phyloP scores from a whole-genome alignment of 176 grass and related monocot species.

The Raddia distichophylla region DNA sequence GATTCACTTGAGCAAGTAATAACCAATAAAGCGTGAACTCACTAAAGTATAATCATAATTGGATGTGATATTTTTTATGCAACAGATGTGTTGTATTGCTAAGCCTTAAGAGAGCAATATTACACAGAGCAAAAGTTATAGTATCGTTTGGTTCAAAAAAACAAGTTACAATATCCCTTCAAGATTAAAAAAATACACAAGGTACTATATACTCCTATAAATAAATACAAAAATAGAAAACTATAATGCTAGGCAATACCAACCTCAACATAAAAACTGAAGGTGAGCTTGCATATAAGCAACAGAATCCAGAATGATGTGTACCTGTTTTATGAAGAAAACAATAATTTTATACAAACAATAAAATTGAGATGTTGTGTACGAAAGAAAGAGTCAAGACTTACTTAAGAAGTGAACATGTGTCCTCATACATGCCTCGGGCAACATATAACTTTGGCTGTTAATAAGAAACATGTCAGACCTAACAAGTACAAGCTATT shows the following conservation, averaged over 20 bases:
- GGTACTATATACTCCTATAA: no score
- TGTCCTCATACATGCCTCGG: slow-evolving; percentile 84
- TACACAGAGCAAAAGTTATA: no score
- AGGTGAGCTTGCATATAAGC: slow-evolving; percentile 94
- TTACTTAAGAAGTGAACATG: slow-evolving; percentile 93
- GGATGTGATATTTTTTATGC: background rate
- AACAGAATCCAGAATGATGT: slow-evolving; percentile 93
- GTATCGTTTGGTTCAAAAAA: no score
- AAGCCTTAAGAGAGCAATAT: no score
- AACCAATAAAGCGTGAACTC: slow-evolving; percentile 7
- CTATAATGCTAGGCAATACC: slow-evolving; percentile 19
- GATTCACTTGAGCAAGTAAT: slow-evolving; percentile 1
- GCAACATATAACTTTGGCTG: slow-evolving; percentile 95
- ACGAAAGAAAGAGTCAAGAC: slow-evolving; percentile 18
- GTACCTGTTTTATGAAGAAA: slow-evolving; percentile 63
- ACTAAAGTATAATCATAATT: background rate
- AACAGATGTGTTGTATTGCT: no score
- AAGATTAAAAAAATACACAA: no score
- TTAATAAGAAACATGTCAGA: slow-evolving; percentile 41
- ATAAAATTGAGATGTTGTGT: slow-evolving; percentile 23
- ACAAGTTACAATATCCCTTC: no score
- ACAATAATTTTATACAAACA: slow-evolving; percentile 8
- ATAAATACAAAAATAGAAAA: background rate
- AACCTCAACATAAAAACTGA: slow-evolving; percentile 99
- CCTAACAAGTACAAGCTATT: slow-evolving; percentile 32